Conservation (phyloP, 2,329 filamentous ascomycete species). For the Falciphora oryzae region DNA sequence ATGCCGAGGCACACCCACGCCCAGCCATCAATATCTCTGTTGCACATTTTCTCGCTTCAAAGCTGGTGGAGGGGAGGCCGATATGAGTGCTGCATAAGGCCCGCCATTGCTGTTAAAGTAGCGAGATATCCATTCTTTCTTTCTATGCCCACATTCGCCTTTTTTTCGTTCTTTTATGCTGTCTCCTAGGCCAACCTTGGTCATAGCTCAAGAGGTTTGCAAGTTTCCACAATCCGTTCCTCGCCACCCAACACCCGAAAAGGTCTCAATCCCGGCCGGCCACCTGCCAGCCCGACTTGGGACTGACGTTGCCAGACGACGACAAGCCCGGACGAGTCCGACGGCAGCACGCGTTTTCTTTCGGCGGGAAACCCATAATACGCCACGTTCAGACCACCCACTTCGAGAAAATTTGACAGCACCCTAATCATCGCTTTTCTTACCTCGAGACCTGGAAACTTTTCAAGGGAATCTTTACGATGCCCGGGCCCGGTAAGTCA, state of each 20-base stretch:
- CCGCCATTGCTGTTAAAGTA: not conserved
- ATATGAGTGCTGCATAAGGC: no score
- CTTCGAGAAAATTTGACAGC: not conserved
- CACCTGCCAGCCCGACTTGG: not conserved
- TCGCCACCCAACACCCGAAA: not conserved
- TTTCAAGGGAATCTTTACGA: not conserved
- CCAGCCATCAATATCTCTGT: not conserved
- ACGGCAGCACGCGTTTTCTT: not conserved
- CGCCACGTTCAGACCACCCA: not conserved
- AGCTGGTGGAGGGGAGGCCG: not conserved
- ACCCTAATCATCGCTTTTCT: not conserved
- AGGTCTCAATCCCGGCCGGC: no score
- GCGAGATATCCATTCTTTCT: not conserved
- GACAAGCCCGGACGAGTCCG: not conserved
- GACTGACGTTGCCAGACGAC: not conserved
- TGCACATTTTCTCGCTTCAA: not conserved
- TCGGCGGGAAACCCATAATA: not conserved
- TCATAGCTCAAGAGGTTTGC: not conserved
- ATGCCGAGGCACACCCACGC: constrained; percentile 5
- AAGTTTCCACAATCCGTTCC: not conserved
- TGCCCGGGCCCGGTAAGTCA: not conserved
- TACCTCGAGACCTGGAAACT: not conserved
- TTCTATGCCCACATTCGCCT: not conserved
- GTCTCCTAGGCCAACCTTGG: not conserved
- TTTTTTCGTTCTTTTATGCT: not conserved